Base-by-base conservation (phyloP, 2,329 filamentous ascomycete genomes). In the Aspergillus neoniger region DNA sequence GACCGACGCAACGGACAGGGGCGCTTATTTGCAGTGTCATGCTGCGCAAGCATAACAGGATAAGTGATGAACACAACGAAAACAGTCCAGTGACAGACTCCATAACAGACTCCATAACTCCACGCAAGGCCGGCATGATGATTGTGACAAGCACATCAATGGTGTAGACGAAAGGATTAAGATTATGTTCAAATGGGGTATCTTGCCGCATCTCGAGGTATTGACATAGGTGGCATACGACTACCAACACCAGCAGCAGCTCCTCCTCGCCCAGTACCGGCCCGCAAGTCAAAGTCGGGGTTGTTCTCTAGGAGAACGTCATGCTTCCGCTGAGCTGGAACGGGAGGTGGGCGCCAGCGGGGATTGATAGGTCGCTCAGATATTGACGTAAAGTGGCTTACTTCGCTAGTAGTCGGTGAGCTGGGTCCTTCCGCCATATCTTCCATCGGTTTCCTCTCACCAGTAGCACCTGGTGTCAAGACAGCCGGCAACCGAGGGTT, bases 321-420 rank as follows among this genome's bases (percentile, higher is more conserved):
- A 67, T 89, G 86, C 62, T 85, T 85, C 68, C 86, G 80, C 70
- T 82, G 83, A 15, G 51, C 55, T 12, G 66, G 66, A 39, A 79
- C 71, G 70, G 79, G 67, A 67, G 77, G 65, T 75, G 81, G 67
- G 69, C 80, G 86, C 93, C 94, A 97, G 62, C 88, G 88, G 6
- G 93, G 94, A 74, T 97, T 97, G 57, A 97, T 81, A 1, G 91
- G 90, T 36, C 94, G 86, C 76, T 97, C 92, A 0, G 90, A 94
- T 49, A 98, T 89, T 10, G 91, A 95, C 1, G 94, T 97, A 77
- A 96, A 97, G 68, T 90, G 91, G 49, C 88, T 94, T 23, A 86
- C 85, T 71, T 96, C 91, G 63, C 90, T 94, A 69, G 88, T 85
- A 30, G 88, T 86, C 32, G 91, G 92, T 69, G 88, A 94, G 69